Evolutionary conservation across 2,329 filamentous ascomycete species (phyloP), one percentile per base, ranked within the genome.

Genomic region (Colletotrichum euphorbiae): DNA sequence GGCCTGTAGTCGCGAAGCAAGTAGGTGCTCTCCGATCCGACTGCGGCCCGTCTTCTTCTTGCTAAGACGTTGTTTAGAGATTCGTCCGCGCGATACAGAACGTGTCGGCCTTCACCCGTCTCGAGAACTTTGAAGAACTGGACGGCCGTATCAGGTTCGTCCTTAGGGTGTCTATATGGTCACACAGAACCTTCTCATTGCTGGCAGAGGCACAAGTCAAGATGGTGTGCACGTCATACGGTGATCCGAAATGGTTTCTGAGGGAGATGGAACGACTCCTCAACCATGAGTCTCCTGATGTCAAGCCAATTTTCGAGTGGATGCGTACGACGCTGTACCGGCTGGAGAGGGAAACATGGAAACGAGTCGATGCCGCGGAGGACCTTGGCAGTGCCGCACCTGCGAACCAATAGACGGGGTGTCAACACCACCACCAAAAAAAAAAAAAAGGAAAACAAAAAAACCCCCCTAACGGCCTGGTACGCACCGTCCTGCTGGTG

Each of bases 291-390:
- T 15, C 17, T 4, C 8, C 65, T 15, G 51, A 50, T 19, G 33
- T 24, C 2, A 8, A 15, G 4, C 3, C 24, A 6, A 15, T 60
- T 24, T 8, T 5, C 7, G 8, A 28, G 3, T 9, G 3, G 4
- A 8, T 51, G 28, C 5, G 43, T 13, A 2, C 9, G 2, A 24
- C 31, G 45, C 86, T 94, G 2, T 83, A 85, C 73, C 72, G 72
- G 42, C 78, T 97, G 51, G 94, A 97, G 81, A 83, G 82, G 73
- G 83, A 84, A 66, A 93, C 90, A 36, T 97, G 94, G 93, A 86
- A 94, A 78, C 82, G 89, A 65, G 78, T 81, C 40, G 91, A 87
- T 76, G 92, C 92, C 2, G 86, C 91, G 31, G 93, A 96, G 76
- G 90, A 93, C 76, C 75, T 90, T 66, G 89, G 89, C 1, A 80